Base-by-base conservation (phyloP, 2,329 filamentous ascomycete genomes). In the Venturia carpophila region DNA sequence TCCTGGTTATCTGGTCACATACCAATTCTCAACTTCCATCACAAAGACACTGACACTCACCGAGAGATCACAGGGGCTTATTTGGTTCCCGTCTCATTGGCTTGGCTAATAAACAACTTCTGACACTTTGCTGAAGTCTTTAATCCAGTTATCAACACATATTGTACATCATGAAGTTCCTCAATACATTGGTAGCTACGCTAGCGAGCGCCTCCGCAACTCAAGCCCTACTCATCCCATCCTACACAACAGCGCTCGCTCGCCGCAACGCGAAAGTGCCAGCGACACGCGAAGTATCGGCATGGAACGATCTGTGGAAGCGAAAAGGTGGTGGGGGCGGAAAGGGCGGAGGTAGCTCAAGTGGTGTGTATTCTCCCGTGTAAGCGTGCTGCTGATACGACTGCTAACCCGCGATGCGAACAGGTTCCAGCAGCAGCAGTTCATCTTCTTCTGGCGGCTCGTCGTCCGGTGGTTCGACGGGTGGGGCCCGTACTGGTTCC, bases 291-390 rank as follows among this genome's bases (percentile, higher is more conserved):
- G 64, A 65, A 27, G 21, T 61, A 56, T 61, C 55, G 9, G 30
- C 52, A 5, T 58, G 47, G 42, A 68, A 69, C 47, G 65, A 67
- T 7, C 69, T 82, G 37, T 75, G 78, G 65, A 83, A 82, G 69
- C 77, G 81, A 65, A 80, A 79, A 70, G 80, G 80, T 30, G 78
- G 77, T 42, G 74, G 77, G 43, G 72, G 75, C 41, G 77, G 79
- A 6, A 77, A 73, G 39, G 69, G 72, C 5, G 70, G 72, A 52
- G 66, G 71, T 11, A 64, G 67, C 65, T 70, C 67, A 13, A 65
- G 65, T 37, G 64, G 64, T 47, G 64, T 66, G 37, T 68, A 64
- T 21, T 68, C 66, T n/a, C 45, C 64, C 7, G 21, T 64, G 63
- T 34, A 63, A 60, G 10, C 69, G 66, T 19, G 62, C 65, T 58